Evolutionary conservation across 2,329 filamentous ascomycete species (phyloP), one percentile per base, ranked within the genome.

Genomic region (Anthostomella pinea): DNA sequence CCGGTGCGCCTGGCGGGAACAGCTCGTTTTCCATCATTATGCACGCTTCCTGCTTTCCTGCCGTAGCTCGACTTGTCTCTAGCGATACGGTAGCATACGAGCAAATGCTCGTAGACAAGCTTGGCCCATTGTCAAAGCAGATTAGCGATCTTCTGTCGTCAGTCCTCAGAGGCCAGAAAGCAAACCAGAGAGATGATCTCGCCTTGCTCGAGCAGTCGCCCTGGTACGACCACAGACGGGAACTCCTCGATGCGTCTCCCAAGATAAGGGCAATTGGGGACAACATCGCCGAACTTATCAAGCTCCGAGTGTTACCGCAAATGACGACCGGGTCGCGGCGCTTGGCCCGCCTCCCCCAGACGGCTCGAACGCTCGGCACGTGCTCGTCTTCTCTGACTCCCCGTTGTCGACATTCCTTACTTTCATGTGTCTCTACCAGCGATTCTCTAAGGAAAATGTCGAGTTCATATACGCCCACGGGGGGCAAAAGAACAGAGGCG

Each of bases 391-490:
- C 15, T 11, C 21, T 1, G 35, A 41, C 10, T 29, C 32, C 4
- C 34, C 33, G 2, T 5, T 39, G 8, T 36, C 43, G 2, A 28
- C 43, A 2, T 41, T 43, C 13, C 5, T 46, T 2, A 28, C 28
- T 9, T 32, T 43, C 2, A 41, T 46, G 40, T 11, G 35, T 3
- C 38, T 46, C 7, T 39, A 25, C 15, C 8, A 14, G 1, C 21
- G 10, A 8, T 43, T 26, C 8, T 2, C 3, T 2, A 18, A 17
- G 3, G 9, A 11, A 7, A 24, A 31, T 17, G 19, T 44, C 5
- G 10, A 30, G 2, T 32, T 39, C 13, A 8, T 43, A 6, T 46
- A 43, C 29, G 15, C 28, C 14, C 40, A 46, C 16, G 14, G 29
- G 7, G 38, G 34, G 2, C 6, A 25, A 2, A 6, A 1, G 1